Percentiles rank a stretch among this genome's conserved stretches.
Evolutionary conservation across 2,329 filamentous ascomycete species (phyloP).

Genomic region (Lanzia echinophila): DNA sequence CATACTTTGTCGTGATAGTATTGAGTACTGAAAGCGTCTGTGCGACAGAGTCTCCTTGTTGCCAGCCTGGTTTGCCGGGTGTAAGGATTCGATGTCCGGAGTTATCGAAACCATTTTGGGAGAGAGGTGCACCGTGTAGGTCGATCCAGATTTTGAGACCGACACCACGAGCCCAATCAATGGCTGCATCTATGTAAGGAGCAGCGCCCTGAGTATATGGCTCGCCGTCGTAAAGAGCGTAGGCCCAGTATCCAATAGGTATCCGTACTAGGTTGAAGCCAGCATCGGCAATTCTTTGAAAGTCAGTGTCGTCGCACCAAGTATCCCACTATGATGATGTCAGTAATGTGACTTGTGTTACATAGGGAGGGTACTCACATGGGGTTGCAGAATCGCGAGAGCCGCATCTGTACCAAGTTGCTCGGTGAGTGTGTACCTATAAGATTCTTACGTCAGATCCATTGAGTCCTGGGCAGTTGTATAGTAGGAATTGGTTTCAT

Average conservation of each 20-base stretch:
- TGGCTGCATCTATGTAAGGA: slow-evolving; percentile 46
- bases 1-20: slow-evolving; percentile 51
- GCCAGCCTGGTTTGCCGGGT: slow-evolving; percentile 35
- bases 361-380: slow-evolving; percentile 29
- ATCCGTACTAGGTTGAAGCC: slow-evolving; percentile 55
- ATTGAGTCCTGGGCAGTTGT: no score
- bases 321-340: slow-evolving; percentile 24
- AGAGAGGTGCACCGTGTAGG: slow-evolving; percentile 49
- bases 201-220: slow-evolving; percentile 47
- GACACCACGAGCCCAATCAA: slow-evolving; percentile 47
- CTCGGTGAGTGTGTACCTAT: slow-evolving; percentile 30
- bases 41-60: slow-evolving; percentile 40
- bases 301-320: slow-evolving; percentile 37
- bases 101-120: slow-evolving; percentile 58
- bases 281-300: slow-evolving; percentile 47
- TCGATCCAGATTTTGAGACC: slow-evolving; percentile 53
- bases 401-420: slow-evolving; percentile 41
- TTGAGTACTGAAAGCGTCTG: slow-evolving; percentile 50
- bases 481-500: background rate
- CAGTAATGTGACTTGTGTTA: slow-evolving; percentile 21
- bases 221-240: slow-evolving; percentile 40
- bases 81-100: slow-evolving; percentile 41
- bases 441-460: background rate
- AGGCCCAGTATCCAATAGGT: slow-evolving; percentile 55
- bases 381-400: slow-evolving; percentile 45